Percentiles rank a stretch among this genome's conserved stretches.
phyloP scores from a whole-genome alignment of 2,329 filamentous ascomycete genomes.

The Periconia macrospinosa region DNA sequence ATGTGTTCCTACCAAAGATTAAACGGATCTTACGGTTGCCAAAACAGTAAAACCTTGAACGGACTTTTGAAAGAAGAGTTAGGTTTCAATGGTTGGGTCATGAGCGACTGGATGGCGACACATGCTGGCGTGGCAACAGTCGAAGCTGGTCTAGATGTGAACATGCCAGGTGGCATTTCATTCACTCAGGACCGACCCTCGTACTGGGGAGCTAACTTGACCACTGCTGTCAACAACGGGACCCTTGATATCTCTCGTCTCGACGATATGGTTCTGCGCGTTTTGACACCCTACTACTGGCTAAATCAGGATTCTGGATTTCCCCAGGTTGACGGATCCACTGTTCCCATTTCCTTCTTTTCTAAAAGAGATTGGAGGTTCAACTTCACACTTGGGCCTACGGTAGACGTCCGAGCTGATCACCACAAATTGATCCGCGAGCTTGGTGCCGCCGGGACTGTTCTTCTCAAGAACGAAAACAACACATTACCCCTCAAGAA shows the following conservation, averaged over 20 bases:
- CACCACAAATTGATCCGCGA: slow-evolving; percentile 43
- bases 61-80: slow-evolving; percentile 55
- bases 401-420: slow-evolving; percentile 42
- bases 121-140: slow-evolving; percentile 49
- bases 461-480: slow-evolving; percentile 53
- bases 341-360: slow-evolving; percentile 24
- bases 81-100: slow-evolving; percentile 49
- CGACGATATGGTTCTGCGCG: slow-evolving; percentile 51
- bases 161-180: slow-evolving; percentile 43
- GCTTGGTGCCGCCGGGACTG: slow-evolving; percentile 45
- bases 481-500: slow-evolving; percentile 54
- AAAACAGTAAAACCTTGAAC: slow-evolving; percentile 48
- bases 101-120: slow-evolving; percentile 50
- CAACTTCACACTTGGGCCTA: slow-evolving; percentile 36
- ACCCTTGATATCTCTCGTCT: slow-evolving; percentile 42
- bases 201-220: slow-evolving; percentile 44
- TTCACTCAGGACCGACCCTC: slow-evolving; percentile 18
- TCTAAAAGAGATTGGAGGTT: slow-evolving; percentile 18
- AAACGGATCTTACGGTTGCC: slow-evolving; percentile 36
- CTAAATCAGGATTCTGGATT: slow-evolving; percentile 43
- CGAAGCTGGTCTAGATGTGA: slow-evolving; percentile 54
- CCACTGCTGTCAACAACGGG: slow-evolving; percentile 43
- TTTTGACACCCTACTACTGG: slow-evolving; percentile 51
- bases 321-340: slow-evolving; percentile 37
- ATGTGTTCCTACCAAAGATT: slow-evolving; percentile 59